Base-by-base conservation (phyloP, 495 filamentous ascomycete genomes). In the Tuber melanosporum region DNA sequence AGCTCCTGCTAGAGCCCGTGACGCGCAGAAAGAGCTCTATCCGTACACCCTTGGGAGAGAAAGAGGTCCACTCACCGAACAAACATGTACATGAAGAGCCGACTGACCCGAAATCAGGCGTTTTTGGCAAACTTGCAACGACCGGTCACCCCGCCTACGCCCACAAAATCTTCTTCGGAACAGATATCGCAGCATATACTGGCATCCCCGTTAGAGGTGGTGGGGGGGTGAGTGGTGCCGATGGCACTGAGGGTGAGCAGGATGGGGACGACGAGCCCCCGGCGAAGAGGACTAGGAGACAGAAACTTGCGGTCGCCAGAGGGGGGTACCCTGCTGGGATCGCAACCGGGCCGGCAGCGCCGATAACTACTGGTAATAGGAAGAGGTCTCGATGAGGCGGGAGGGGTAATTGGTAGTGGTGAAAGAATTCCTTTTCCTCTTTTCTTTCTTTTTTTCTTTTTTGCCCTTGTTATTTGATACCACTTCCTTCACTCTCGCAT, bases 1-100 rank as follows among this genome's bases (percentile, higher is more conserved):
- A 85, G 26, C 84, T 96, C 66, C 86, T 93, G 71, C 87, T 89
- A 20, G 87, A 88, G 36, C 46, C 70, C 2, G 75, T 77, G 19
- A 42, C 72, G 9, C 52, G 72, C 17, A 49, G 46, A 17, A 71
- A 70, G 66, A 66, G 42, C 47, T 70, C 44, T 41, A 73, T 69
- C 32, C 73, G 81, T 14, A 57, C 52, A 14, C 82, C 81, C n/a
- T 74, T 83, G n/a, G 76, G 81, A 4, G 78, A 82, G 66, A 83
- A 83, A 70, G 76, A 83, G 74, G 78, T 83, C 45, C 39, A 77
- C 71, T 78, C 77, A 62, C 81, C 81, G 8, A 76, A 78, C 15
- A 80, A 82, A 57, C 77, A 75, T 52, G n/a, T 73, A 19, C 47
- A 74, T 46, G 45, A 62, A 32, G 73, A 79, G 49, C 57, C 39